A percentile compares a stretch with the other conserved stretches of the same genome.
These are phyloP conservation scores for Fusarium sp. DNA, from an alignment of 2,329 filamentous ascomycete species.

Conservation along the genomic window DNA sequence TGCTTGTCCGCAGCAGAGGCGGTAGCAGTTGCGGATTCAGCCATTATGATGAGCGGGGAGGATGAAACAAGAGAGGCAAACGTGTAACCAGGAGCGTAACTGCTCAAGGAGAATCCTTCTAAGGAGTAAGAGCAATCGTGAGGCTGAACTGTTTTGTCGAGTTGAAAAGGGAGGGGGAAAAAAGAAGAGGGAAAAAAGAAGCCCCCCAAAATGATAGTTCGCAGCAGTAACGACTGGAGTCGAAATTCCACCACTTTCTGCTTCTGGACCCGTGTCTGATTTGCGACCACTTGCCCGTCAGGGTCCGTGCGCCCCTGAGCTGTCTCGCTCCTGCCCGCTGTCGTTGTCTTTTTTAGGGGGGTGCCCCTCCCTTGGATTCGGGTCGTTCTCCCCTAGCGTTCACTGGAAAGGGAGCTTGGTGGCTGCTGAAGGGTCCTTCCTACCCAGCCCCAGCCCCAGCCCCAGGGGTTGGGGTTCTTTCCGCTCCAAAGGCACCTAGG, in stretches of 20 bases:
- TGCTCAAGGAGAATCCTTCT: conserved; percentile 24
- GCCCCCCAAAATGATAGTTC: conserved; percentile 23
- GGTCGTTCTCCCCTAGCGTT: conserved; percentile 35
- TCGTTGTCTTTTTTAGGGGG: conserved; percentile 20
- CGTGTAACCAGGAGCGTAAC: conserved; percentile 32
- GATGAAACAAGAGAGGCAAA: conserved; percentile 23
- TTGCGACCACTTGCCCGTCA: conserved; percentile 42
- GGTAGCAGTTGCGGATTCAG: conserved; percentile 57
- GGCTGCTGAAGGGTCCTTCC: conserved; percentile 5
- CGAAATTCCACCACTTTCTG: conserved; percentile 43
- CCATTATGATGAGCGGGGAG: conserved; percentile 51
- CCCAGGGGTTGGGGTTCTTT: conserved; percentile 21
- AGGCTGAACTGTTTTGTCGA: conserved; percentile 34
- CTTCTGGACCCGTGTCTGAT: conserved; percentile 43
- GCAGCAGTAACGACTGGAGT: conserved; percentile 20
- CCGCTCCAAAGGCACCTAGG: too few species aligned
- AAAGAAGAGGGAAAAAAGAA: conserved; percentile 30
- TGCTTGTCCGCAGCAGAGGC: conserved; percentile 53
- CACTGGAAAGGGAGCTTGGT: conserved; percentile 19
- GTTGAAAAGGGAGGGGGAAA: conserved; percentile 11
- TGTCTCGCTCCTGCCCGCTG: conserved; percentile 20
- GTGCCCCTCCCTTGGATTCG: conserved; percentile 30
- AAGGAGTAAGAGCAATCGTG: conserved; percentile 21
- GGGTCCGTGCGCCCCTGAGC: conserved; percentile 39
- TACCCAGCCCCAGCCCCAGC: too few species aligned